Evolutionary conservation across 163 green algal genomes (phyloP), one percentile per base, ranked within the genome.

Genomic region (Trebouxiophyceae sp.): DNA sequence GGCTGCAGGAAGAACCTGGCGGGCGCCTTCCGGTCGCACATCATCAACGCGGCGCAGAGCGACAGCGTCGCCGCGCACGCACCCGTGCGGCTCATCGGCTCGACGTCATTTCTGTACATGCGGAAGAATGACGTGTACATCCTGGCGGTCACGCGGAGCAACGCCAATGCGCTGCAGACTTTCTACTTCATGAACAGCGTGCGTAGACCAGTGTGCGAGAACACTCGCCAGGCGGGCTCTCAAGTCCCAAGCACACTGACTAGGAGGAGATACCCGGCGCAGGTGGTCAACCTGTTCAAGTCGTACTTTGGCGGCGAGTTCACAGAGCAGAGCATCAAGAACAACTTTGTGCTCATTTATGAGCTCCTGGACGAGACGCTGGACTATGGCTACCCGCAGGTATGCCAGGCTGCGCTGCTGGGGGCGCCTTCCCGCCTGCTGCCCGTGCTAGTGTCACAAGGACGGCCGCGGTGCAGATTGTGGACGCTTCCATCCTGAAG

Each of bases 261-360:
- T 6, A 55, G 58, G 23, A 30, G 58, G 58, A 19, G 56, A 16
- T 29, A 30, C 19, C 30, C n/a, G n/a, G 22, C 66, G 66, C 84
- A 96, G 84, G 46, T 96, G 24, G 88, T 97, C 19, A 78, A 79
- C 23, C 69, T 97, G 22, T 93, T 96, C 71, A 83, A 84, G 56
- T 82, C 81, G 5, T 98, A 97, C 78, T 97, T 96, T 78, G 79
- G 84, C 12, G 89, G 89, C 23, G 78, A 91, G 5, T 87, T 96
- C 47, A 88, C 78, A 31, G 91, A 97, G 71, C 79, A 84, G 19
- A 76, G 67, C 56, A 82, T 93, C 45, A 76, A 83, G 44, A 85
- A 82, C 72, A 97, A 97, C 73, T 96, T 96, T 82, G 84, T 95
- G 45, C 74, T 95, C 19, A 92, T 95, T 46, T 97, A 97, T 72